phyloP scores from a whole-genome alignment of 352 stramenopile species.

The Phytophthora sojae region DNA sequence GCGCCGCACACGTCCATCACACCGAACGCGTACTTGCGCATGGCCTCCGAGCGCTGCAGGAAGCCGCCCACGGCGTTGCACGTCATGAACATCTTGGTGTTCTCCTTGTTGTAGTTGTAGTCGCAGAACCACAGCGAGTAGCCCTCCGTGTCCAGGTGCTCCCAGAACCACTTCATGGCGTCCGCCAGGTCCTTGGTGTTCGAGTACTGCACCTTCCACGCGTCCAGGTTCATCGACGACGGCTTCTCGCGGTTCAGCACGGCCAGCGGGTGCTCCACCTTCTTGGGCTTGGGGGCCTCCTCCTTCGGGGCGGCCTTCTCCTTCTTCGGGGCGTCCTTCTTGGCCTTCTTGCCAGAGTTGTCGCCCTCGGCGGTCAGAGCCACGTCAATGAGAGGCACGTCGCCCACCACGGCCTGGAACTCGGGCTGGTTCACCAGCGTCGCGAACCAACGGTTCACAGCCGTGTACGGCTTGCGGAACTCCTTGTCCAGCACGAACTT shows the following conservation, averaged over 20 bases:
- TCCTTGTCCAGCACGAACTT: slow-evolving; percentile 93
- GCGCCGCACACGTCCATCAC: slow-evolving; percentile 83
- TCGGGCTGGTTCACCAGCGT: slow-evolving; percentile 94
- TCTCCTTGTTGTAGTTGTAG: slow-evolving; percentile 96
- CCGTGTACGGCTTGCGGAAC: slow-evolving; percentile 89
- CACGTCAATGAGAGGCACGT: slow-evolving; percentile 87
- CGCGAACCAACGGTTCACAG: slow-evolving; percentile 93
- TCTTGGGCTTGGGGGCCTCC: slow-evolving; percentile 70
- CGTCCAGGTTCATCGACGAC: slow-evolving; percentile 83
- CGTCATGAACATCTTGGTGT: slow-evolving; percentile 94
- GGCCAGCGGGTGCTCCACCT: slow-evolving; percentile 87
- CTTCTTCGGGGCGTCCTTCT: slow-evolving; percentile 53
- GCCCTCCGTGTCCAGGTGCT: slow-evolving; percentile 87
- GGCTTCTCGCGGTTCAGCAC: slow-evolving; percentile 89
- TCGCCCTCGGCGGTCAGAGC: slow-evolving; percentile 73
- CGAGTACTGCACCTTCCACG: slow-evolving; percentile 94
- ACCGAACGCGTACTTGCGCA: slow-evolving; percentile 94
- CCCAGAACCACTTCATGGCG: slow-evolving; percentile 93
- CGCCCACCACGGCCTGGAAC: slow-evolving; percentile 93
- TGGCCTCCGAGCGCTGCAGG: slow-evolving; percentile 91
- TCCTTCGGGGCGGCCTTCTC: slow-evolving; percentile 49
- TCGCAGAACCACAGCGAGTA: slow-evolving; percentile 93
- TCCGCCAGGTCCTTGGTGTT: slow-evolving; percentile 87
- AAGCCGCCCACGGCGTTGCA: slow-evolving; percentile 94
- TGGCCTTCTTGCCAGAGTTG: slow-evolving; percentile 44